Conservation (phyloP, 2,329 filamentous ascomycete genomes). For the Fusarium penzigii region DNA sequence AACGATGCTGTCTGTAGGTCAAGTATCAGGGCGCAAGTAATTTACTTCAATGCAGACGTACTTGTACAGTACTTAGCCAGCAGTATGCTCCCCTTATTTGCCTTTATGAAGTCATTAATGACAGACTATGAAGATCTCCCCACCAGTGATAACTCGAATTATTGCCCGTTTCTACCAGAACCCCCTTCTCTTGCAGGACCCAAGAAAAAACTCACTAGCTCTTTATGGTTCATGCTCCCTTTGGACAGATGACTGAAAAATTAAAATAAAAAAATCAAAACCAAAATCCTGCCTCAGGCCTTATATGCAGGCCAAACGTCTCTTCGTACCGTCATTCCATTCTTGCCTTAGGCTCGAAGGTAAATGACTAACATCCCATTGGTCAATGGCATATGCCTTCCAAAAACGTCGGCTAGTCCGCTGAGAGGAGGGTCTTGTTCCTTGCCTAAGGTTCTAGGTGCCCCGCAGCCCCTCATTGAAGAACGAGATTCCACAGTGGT, state of each 20-base stretch:
- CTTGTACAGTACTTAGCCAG: neutral
- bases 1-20: neutral
- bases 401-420: constrained; percentile 5
- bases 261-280: too few relatives aligned
- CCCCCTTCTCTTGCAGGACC: constrained; percentile 21
- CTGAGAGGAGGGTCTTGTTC: constrained; percentile 6
- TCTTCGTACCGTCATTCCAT: neutral
- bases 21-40: too few relatives aligned
- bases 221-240: constrained; percentile 8
- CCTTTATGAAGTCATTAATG: constrained; percentile 16
- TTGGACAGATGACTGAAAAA: neutral
- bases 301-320: too few relatives aligned
- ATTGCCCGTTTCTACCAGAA: neutral
- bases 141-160: too few relatives aligned
- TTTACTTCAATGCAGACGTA: neutral
- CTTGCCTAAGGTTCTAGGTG: constrained; percentile 16
- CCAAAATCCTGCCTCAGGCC: neutral
- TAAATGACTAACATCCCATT: constrained; percentile 13
- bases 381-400: constrained; percentile 5
- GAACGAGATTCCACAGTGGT: neutral
- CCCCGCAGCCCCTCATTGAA: neutral
- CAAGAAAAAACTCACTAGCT: constrained; percentile 9
- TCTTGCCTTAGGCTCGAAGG: constrained; percentile 16
- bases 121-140: constrained; percentile 11
- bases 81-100: neutral